Conservation (phyloP, 331 rosid genomes). For the Ulmus americana region DNA sequence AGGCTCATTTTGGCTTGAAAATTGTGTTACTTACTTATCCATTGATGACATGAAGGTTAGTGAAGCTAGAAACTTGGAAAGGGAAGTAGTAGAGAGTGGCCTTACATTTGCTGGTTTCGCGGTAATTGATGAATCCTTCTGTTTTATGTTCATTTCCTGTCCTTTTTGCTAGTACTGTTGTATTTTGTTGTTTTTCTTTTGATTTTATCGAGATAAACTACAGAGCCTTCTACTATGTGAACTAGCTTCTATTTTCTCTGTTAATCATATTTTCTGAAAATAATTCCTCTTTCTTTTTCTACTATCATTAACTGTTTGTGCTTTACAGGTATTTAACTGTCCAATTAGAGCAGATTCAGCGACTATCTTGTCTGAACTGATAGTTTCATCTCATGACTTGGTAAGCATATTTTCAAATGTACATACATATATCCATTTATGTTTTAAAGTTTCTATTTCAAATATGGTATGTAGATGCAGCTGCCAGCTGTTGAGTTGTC, state of each 20-base stretch:
- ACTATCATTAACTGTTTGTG: constrained; percentile 19
- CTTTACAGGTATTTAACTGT: constrained; percentile 83
- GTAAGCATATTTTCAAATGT: constrained; percentile 34
- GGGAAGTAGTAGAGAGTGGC: constrained; percentile 81
- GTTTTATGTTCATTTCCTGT: background rate
- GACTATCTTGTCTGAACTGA: constrained; percentile 63
- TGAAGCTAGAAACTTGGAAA: constrained; percentile 97
- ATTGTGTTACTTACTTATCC: constrained; percentile 23
- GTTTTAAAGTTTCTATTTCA: background rate
- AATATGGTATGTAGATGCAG: no score
- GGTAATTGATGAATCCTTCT: constrained; percentile 39
- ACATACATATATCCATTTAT: background rate
- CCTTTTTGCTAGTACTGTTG: background rate
- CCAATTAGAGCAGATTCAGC: constrained; percentile 97
- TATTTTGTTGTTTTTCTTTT: background rate
- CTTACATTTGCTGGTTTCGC: constrained; percentile 95
- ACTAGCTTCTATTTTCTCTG: background rate
- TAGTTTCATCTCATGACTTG: constrained; percentile 91
- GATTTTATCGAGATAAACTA: background rate
- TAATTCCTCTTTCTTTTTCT: constrained; percentile 2
- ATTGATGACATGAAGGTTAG: constrained; percentile 69
- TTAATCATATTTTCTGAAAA: no score
- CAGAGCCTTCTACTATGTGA: background rate
- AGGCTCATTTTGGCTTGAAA: background rate
- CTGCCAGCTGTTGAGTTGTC: background rate